Percentiles rank a stretch among this genome's conserved stretches.
phyloP scores from a whole-genome alignment of 140 eudicot species.

The Bidens hawaiensis region DNA sequence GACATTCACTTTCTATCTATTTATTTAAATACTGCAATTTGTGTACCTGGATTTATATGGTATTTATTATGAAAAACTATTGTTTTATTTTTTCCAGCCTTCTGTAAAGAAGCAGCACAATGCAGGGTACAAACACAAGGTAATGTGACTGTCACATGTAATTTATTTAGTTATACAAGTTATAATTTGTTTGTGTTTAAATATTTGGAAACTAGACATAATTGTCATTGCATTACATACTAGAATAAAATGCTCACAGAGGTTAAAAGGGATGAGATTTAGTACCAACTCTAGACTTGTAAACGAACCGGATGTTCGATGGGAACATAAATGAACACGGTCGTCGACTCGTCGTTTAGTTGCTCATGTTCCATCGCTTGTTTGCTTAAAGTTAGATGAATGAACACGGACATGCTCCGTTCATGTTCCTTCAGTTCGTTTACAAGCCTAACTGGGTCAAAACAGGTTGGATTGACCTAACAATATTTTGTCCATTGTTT shows the following conservation, averaged over 20 bases:
- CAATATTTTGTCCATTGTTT: not conserved
- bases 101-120: conserved; percentile 94
- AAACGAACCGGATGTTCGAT: too few relatives aligned
- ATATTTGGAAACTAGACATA: not conserved
- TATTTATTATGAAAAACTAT: not conserved
- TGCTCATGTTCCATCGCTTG: too few relatives aligned
- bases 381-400: not conserved
- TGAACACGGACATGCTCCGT: not conserved
- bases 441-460: not conserved
- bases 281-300: too few relatives aligned
- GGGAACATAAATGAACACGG: too few relatives aligned
- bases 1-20: not conserved
- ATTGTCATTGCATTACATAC: not conserved
- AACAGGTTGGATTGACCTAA: not conserved
- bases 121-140: conserved; percentile 95
- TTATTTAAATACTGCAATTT: not conserved
- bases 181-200: not conserved
- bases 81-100: conserved; percentile 44
- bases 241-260: not conserved
- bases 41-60: not conserved
- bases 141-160: conserved; percentile 13
- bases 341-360: too few relatives aligned
- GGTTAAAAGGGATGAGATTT: too few relatives aligned
- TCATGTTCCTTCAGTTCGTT: too few relatives aligned
- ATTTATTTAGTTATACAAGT: not conserved